These are phyloP conservation scores for Thinopyrum elongatum DNA, from an alignment of 176 grass and related monocot species.

Conservation along the genomic window DNA sequence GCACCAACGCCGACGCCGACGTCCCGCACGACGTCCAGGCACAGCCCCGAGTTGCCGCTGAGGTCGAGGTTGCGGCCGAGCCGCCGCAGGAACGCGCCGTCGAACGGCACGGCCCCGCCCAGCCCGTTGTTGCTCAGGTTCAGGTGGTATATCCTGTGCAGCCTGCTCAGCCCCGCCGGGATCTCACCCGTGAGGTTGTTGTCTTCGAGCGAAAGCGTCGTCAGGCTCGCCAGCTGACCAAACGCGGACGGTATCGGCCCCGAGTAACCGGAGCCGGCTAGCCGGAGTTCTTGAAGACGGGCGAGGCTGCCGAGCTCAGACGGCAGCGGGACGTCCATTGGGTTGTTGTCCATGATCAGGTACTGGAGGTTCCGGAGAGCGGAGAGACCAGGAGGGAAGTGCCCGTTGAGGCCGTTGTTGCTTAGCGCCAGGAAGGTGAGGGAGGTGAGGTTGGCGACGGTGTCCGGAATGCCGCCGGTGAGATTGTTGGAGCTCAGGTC, in stretches of 20 bases:
- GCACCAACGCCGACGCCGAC: slow-evolving; percentile 42
- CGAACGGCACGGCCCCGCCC: slow-evolving; percentile 78
- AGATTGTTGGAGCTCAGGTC: slow-evolving; percentile 90
- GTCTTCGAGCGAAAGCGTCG: slow-evolving; percentile 74
- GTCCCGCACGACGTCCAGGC: slow-evolving; percentile 49
- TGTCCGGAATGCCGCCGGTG: slow-evolving; percentile 47
- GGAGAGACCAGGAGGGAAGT: slow-evolving; percentile 50
- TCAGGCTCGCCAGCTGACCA: slow-evolving; percentile 57
- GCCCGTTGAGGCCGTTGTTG: slow-evolving; percentile 59
- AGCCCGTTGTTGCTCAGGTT: slow-evolving; percentile 97
- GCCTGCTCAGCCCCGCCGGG: slow-evolving; percentile 59
- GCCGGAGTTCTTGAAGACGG: slow-evolving; percentile 72
- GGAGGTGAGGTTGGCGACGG: slow-evolving; percentile 47
- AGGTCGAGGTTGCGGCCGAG: slow-evolving; percentile 87
- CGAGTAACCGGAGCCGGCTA: slow-evolving; percentile 75
- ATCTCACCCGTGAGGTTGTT: slow-evolving; percentile 81
- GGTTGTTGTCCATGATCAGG: slow-evolving; percentile 94
- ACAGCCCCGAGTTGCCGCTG: slow-evolving; percentile 80
- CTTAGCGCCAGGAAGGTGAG: slow-evolving; percentile 84
- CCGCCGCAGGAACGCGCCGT: slow-evolving; percentile 59
- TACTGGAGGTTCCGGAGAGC: slow-evolving; percentile 70
- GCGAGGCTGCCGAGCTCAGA: slow-evolving; percentile 57
- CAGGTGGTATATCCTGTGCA: slow-evolving; percentile 84
- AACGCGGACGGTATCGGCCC: slow-evolving; percentile 73
- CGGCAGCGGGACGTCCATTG: slow-evolving; percentile 55